These are phyloP conservation scores for Lyophyllum atratum DNA, from an alignment of 768 basidiomycete genomes.

Conservation along the genomic window DNA sequence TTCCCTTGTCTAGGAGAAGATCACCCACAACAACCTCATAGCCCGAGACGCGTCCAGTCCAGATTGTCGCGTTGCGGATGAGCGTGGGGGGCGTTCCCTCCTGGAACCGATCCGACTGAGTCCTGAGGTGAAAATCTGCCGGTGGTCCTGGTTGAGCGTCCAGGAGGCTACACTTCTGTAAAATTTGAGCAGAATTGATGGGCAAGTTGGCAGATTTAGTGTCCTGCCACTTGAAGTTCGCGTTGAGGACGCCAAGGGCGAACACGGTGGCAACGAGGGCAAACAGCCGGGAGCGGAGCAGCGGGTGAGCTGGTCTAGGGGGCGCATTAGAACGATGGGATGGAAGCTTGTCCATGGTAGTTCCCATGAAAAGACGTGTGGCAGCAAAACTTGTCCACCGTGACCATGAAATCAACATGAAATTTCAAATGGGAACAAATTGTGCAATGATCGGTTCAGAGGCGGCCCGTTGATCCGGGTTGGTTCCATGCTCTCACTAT, in stretches of 20 bases:
- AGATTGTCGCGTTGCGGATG: slow-evolving; percentile 76
- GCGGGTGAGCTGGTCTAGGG: not conserved
- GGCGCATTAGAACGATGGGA: slow-evolving; percentile 12
- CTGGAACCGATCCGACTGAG: slow-evolving; percentile 61
- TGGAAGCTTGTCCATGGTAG: slow-evolving; percentile 36
- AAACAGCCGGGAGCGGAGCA: slow-evolving; percentile 4
- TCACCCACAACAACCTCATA: slow-evolving; percentile 57
- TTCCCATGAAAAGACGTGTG: slow-evolving; percentile 5
- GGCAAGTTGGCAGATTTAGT: slow-evolving; percentile 27
- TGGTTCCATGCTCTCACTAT: slow-evolving; percentile 1
- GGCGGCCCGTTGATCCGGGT: slow-evolving; percentile 18
- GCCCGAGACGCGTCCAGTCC: slow-evolving; percentile 71
- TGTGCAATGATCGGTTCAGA: not conserved
- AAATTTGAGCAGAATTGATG: slow-evolving; percentile 40
- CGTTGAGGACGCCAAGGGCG: slow-evolving; percentile 25
- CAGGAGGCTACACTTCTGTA: slow-evolving; percentile 53
- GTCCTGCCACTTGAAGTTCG: slow-evolving; percentile 22
- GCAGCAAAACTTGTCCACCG: not conserved
- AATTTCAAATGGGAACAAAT: too few species aligned
- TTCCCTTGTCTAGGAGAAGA: slow-evolving; percentile 62
- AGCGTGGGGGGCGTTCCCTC: slow-evolving; percentile 62
- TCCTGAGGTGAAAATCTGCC: slow-evolving; percentile 37
- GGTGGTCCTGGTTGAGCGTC: slow-evolving; percentile 50
- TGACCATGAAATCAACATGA: too few species aligned
- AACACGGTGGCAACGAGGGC: slow-evolving; percentile 9